A percentile compares a stretch with the other conserved stretches of the same genome.
Evolutionary conservation across 768 basidiomycete species (phyloP).

Genomic region (Candolleomyces aberdarensis): DNA sequence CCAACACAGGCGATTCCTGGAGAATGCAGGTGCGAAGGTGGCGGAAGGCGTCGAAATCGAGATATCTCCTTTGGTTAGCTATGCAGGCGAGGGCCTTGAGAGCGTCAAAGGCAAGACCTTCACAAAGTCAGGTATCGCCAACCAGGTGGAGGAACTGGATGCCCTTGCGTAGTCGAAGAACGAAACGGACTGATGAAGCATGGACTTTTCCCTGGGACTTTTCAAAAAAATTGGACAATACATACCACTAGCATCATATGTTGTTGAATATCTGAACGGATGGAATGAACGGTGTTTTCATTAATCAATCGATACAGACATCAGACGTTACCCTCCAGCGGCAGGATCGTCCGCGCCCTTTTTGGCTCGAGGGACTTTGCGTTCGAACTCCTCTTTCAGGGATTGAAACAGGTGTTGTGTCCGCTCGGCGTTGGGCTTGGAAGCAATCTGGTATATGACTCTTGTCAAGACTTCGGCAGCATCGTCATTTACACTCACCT

Average conservation of each 20-base stretch:
- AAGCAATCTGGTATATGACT: constrained; percentile 10
- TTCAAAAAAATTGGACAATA: neutral
- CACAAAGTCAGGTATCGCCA: constrained; percentile 69
- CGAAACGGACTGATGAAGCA: neutral
- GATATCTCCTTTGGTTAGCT: constrained; percentile 83
- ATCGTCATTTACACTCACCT: constrained; percentile 46
- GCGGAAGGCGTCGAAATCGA: constrained; percentile 81
- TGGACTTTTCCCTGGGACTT: too few relatives aligned
- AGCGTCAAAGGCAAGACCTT: constrained; percentile 74
- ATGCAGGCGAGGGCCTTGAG: constrained; percentile 90
- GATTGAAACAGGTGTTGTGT: constrained; percentile 79
- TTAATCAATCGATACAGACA: constrained; percentile 8
- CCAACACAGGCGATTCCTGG: constrained; percentile 85
- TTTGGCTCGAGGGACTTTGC: constrained; percentile 50
- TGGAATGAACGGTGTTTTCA: constrained; percentile 1
- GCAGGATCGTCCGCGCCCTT: constrained; percentile 39
- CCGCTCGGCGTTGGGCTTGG: constrained; percentile 79
- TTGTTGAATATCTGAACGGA: neutral
- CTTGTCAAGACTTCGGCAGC: constrained; percentile 4
- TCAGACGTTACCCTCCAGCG: constrained; percentile 20
- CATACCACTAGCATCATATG: neutral
- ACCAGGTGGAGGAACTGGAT: constrained; percentile 67
- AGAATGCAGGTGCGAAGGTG: constrained; percentile 72
- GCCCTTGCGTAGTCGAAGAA: constrained; percentile 45
- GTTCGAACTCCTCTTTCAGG: constrained; percentile 81